phyloP scores from a whole-genome alignment of 768 basidiomycete species.

The Podaxis sp. region DNA sequence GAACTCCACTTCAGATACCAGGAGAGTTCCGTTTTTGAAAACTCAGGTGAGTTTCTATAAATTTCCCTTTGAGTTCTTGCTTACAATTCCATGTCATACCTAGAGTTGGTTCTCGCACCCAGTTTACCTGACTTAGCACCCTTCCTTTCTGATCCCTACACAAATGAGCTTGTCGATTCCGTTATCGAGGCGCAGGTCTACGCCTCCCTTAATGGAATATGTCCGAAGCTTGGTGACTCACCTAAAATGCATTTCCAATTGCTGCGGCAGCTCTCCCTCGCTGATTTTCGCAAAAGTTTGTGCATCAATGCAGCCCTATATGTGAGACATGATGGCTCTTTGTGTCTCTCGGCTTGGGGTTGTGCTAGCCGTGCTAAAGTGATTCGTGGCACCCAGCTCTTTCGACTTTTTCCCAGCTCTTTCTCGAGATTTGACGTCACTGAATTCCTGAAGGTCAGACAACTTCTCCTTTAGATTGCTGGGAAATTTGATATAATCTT shows the following conservation, averaged over 20 bases:
- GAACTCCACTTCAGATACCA: not conserved
- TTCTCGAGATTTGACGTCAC: not conserved
- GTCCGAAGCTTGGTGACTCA: not conserved
- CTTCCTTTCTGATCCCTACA: not conserved
- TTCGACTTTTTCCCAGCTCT: not conserved
- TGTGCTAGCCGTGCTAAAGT: not conserved
- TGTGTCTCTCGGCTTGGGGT: not conserved
- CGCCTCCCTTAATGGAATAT: not conserved
- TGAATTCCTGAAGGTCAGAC: not conserved
- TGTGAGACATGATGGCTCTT: not conserved
- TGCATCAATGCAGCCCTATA: not conserved
- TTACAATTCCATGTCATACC: not conserved
- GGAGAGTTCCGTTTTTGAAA: not conserved
- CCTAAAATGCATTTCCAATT: not conserved
- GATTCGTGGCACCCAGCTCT: not conserved
- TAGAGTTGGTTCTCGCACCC: not conserved
- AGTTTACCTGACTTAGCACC: not conserved
- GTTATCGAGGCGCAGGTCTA: not conserved
- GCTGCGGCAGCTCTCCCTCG: not conserved
- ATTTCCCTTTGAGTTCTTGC: not conserved
- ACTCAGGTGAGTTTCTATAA: not conserved
- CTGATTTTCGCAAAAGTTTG: not conserved
- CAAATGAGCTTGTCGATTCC: not conserved
- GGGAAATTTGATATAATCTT: not conserved
- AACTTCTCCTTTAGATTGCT: rapidly evolving